phyloP scores from a whole-genome alignment of 1,284 basidiomycete genomes.

The Moniliella sp. region DNA sequence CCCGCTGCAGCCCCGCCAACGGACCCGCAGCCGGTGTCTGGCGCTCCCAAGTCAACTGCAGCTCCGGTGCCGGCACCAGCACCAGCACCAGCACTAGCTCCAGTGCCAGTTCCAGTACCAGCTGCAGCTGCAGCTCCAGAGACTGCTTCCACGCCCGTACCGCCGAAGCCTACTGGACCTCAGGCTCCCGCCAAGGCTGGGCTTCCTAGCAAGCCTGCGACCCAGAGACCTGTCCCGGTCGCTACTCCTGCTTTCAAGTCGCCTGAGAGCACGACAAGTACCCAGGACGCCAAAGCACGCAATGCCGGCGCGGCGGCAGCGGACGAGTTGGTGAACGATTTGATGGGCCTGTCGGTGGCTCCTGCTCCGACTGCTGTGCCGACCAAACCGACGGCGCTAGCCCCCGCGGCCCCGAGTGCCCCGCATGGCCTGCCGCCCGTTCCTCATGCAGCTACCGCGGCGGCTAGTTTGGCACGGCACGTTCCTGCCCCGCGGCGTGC shows the following conservation, averaged over 20 bases:
- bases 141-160: not conserved
- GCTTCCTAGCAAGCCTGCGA: too few species aligned
- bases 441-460: too few species aligned
- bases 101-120: too few species aligned
- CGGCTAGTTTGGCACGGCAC: too few species aligned
- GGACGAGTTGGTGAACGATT: not conserved
- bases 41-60: not conserved
- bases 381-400: too few species aligned
- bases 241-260: not conserved
- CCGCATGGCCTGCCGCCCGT: constrained; percentile 3
- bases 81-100: not conserved
- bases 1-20: too few species aligned
- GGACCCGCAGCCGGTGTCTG: not conserved
- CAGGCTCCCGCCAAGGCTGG: not conserved
- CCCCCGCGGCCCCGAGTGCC: too few species aligned
- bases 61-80: not conserved
- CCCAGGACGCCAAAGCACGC: not conserved
- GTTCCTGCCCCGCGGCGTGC: too few species aligned
- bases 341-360: not conserved
- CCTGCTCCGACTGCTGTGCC: not conserved
- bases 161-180: not conserved
- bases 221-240: too few species aligned
- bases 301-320: not conserved
- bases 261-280: not conserved
- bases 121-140: not conserved